Evolutionary conservation across 352 stramenopile genomes (phyloP), one percentile per base, ranked within the genome.

Genomic region (Pythium rhizo-oryzae): DNA sequence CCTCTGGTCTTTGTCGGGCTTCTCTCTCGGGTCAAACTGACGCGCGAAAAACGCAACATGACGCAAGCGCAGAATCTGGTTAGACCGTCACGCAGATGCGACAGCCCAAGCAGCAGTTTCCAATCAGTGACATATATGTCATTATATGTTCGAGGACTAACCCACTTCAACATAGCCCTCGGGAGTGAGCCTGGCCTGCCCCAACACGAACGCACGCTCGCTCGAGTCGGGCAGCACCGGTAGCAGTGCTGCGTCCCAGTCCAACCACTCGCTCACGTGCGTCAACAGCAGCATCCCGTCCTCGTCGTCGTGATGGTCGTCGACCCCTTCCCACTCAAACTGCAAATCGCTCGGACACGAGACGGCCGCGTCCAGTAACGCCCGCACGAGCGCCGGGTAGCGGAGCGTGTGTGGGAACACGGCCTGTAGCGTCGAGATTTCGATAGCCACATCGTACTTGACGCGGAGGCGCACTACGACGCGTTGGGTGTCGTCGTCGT

Each of bases 201-300:
- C 24, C 25, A 70, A 25, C 19, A 74, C 47, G n/a, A 74, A 53
- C 15, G 24, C 28, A 0, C 51, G 59, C 5, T 64, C 47, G 0
- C 6, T 21, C 2, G 13, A 39, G 7, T 41, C 4, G 9, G 59
- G 66, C 9, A 72, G 16, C 8, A 72, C 24, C 19, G 66, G 58
- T n/a, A 18, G n/a, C n/a, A 72, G 35, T 13, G 58, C 66, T 15
- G 49, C 18, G 44, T 64, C 28, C 66, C 66, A 72, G 30, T 67
- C 41, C 2, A 72, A n/a, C 2, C 43, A 44, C 33, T 67, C 58
- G 15, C 13, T 13, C 16, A 72, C 57, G 12, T 59, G 46, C 1
- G 58, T 23, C n/a, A 41, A 41, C 15, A 50, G 5, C n/a, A 13
- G 21, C 9, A 37, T 35, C 1, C 0, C 8, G 8, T 44, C 43